These are phyloP conservation scores for Xylaria flabelliformis DNA, from an alignment of 495 filamentous ascomycete species.

Conservation along the genomic window DNA sequence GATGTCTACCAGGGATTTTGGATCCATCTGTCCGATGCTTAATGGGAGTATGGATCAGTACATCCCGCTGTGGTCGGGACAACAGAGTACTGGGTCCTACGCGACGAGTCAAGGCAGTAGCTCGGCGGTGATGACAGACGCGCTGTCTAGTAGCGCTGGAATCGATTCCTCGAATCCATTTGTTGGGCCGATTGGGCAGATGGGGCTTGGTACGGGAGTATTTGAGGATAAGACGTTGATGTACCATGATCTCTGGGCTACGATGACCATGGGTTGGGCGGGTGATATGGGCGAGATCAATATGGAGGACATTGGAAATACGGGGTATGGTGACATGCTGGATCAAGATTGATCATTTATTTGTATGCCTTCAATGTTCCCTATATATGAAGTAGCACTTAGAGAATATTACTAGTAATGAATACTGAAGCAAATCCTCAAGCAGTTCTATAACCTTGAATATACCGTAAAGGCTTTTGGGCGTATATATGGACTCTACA, in stretches of 20 bases:
- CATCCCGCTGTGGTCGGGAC: slow-evolving; percentile 49
- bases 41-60: slow-evolving; percentile 52
- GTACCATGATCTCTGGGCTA: slow-evolving; percentile 46
- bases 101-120: slow-evolving; percentile 24
- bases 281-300: slow-evolving; percentile 28
- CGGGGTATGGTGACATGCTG: slow-evolving; percentile 11
- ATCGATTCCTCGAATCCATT: slow-evolving; percentile 11
- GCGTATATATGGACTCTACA: slow-evolving; percentile 21
- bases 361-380: background rate
- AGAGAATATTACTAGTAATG: background rate
- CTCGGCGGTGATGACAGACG: slow-evolving; percentile 7
- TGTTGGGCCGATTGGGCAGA: slow-evolving; percentile 10
- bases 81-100: slow-evolving; percentile 28
- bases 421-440: background rate
- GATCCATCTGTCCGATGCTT: slow-evolving; percentile 50
- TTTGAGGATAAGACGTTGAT: slow-evolving; percentile 25
- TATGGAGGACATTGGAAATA: slow-evolving; percentile 21
- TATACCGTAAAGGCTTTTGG: background rate
- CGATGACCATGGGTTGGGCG: slow-evolving; percentile 46
- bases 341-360: slow-evolving; percentile 10
- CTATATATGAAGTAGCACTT: background rate
- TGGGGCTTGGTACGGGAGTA: background rate
- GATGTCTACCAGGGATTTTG: slow-evolving; percentile 15
- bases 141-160: background rate
- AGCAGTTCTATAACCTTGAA: background rate